Conservation (phyloP, 805 yeast genomes). For the Teunomyces panamensis region DNA sequence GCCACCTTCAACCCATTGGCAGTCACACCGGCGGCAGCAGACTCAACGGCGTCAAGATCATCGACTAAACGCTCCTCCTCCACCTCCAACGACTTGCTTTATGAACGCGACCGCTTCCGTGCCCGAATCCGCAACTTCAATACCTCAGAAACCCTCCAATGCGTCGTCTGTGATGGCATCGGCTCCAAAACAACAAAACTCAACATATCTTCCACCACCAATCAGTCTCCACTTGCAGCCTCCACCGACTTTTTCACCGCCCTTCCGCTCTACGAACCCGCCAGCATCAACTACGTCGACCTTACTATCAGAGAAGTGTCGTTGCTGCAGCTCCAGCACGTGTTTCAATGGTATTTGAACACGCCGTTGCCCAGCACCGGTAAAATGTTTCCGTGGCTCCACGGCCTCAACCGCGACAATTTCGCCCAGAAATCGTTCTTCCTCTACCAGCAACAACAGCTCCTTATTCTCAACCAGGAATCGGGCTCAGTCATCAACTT, state of each 20-base stretch:
- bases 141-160: constrained; percentile 9
- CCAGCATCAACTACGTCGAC: background rate
- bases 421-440: constrained; percentile 52
- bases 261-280: background rate
- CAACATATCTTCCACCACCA: constrained; percentile 10
- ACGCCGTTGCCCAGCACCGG: constrained; percentile 57
- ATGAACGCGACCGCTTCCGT: constrained; percentile 41
- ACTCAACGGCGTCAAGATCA: constrained; percentile 9
- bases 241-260: constrained; percentile 2
- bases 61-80: constrained; percentile 34
- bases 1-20: background rate
- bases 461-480: background rate
- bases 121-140: constrained; percentile 38
- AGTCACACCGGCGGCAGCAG: background rate
- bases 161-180: constrained; percentile 37
- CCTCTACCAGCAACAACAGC: constrained; percentile 25
- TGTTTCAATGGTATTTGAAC: constrained; percentile 39
- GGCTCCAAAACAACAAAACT: constrained; percentile 38
- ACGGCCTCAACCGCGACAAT: constrained; percentile 63
- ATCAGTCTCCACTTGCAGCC: constrained; percentile 1
- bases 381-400: constrained; percentile 85
- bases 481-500: constrained; percentile 5
- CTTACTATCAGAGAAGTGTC: constrained; percentile 13
- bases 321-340: constrained; percentile 11
- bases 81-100: constrained; percentile 35